These are phyloP conservation scores for Scedosporium aurantiacum DNA, from an alignment of 2,329 filamentous ascomycete genomes.

Conservation along the genomic window DNA sequence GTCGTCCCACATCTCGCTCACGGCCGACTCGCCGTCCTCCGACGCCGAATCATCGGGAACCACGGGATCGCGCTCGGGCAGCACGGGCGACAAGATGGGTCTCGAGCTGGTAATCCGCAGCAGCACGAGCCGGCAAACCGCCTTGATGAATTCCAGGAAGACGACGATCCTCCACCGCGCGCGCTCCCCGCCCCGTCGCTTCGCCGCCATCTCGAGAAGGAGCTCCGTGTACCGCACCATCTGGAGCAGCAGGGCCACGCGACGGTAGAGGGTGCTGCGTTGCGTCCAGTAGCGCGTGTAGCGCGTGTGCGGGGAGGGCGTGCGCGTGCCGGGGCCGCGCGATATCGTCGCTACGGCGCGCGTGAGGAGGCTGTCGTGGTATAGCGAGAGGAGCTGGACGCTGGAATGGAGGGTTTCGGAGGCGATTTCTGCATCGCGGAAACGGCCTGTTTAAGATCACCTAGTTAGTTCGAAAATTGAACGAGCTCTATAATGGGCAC, in stretches of 20 bases:
- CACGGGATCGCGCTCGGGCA: constrained; percentile 77
- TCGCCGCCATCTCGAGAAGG: constrained; percentile 94
- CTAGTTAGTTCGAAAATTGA: not conserved
- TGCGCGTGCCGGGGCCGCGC: constrained; percentile 30
- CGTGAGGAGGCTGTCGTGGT: constrained; percentile 80
- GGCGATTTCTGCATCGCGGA: constrained; percentile 85
- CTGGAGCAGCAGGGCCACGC: constrained; percentile 71
- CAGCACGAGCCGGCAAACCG: constrained; percentile 68
- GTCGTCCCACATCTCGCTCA: constrained; percentile 28
- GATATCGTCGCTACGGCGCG: constrained; percentile 46
- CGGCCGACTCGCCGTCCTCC: constrained; percentile 18
- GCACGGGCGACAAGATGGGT: constrained; percentile 68
- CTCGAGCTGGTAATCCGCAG: constrained; percentile 73
- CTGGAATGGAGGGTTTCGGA: constrained; percentile 85
- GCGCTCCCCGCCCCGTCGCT: constrained; percentile 68
- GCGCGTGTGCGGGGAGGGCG: constrained; percentile 47
- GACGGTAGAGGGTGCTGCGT: constrained; percentile 60
- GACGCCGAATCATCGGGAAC: constrained; percentile 36
- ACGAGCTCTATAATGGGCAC: not conserved
- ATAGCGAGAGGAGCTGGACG: constrained; percentile 81
- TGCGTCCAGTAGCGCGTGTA: constrained; percentile 59
- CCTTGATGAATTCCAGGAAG: constrained; percentile 75
- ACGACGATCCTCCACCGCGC: constrained; percentile 80
- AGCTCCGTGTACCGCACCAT: constrained; percentile 92
- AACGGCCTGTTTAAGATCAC: constrained; percentile 46